Evolutionary conservation across 202 grass and related monocot species (phyloP).

Genomic region (Tripidium arundinaceum): DNA sequence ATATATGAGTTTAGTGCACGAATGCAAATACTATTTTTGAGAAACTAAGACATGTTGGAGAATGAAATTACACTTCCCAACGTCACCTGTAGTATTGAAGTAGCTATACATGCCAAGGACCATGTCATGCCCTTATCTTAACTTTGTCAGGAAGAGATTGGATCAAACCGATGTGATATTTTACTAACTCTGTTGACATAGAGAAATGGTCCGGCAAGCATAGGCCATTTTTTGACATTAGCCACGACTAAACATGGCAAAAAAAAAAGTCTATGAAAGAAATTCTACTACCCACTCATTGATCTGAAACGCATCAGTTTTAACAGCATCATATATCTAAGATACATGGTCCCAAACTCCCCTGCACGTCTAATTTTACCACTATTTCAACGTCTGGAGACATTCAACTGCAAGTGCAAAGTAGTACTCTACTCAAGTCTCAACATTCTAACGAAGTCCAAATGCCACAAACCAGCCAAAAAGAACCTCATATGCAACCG

Average conservation of each 20-base stretch:
- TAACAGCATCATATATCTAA: background rate
- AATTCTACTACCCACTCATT: background rate
- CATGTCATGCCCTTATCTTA: background rate
- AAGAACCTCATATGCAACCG: background rate
- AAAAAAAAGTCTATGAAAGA: background rate
- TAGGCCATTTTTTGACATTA: background rate
- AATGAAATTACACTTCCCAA: background rate
- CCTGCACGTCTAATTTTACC: too few relatives aligned
- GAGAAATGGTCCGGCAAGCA: background rate
- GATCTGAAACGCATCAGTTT: background rate
- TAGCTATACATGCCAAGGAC: background rate
- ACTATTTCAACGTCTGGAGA: too few relatives aligned
- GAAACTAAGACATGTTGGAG: background rate
- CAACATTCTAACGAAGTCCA: background rate
- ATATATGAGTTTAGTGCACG: background rate
- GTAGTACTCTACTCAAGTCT: background rate
- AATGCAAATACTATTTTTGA: background rate
- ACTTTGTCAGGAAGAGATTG: background rate
- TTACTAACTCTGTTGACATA: background rate
- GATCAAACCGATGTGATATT: background rate
- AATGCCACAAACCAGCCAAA: background rate
- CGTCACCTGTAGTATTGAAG: background rate
- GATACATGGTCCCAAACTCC: too few relatives aligned
- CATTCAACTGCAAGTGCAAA: too few relatives aligned
- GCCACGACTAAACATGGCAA: background rate